Evolutionary conservation across 352 stramenopile genomes (phyloP).

Genomic region (Phytophthora niederhauseri): DNA sequence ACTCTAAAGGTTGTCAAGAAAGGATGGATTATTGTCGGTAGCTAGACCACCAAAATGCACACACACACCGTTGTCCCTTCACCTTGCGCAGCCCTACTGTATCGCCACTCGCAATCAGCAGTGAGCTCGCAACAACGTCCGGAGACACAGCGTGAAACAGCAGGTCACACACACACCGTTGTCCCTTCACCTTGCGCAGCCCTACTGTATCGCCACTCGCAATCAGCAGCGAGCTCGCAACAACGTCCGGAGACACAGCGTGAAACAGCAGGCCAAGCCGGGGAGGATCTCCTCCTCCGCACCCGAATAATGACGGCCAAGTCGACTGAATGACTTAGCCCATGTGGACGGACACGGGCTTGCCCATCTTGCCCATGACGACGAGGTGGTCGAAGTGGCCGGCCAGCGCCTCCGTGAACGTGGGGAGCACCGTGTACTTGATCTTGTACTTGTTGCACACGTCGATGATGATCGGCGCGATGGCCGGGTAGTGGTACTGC

Average conservation of each 20-base stretch:
- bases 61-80: constrained; percentile 4
- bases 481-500: constrained; percentile 93
- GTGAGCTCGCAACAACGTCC: neutral
- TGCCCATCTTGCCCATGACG: constrained; percentile 87
- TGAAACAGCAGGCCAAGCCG: constrained; percentile 2
- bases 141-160: constrained; percentile 7
- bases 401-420: constrained; percentile 76
- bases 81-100: neutral
- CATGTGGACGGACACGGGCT: constrained; percentile 86
- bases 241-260: neutral
- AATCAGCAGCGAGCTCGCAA: neutral
- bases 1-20: constrained; percentile 12
- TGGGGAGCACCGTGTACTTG: constrained; percentile 90
- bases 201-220: neutral
- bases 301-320: constrained; percentile 3
- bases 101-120: neutral
- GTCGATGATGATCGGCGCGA: constrained; percentile 93
- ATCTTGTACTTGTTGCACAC: constrained; percentile 95
- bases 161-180: constrained; percentile 3
- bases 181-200: neutral
- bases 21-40: constrained; percentile 24
- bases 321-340: constrained; percentile 52
- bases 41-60: constrained; percentile 25
- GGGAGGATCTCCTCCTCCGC: neutral
- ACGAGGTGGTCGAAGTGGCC: constrained; percentile 92